Evolutionary conservation across 129 eudicot genomes (phyloP), one percentile per base, ranked within the genome.

Genomic region (Mikania micrantha): DNA sequence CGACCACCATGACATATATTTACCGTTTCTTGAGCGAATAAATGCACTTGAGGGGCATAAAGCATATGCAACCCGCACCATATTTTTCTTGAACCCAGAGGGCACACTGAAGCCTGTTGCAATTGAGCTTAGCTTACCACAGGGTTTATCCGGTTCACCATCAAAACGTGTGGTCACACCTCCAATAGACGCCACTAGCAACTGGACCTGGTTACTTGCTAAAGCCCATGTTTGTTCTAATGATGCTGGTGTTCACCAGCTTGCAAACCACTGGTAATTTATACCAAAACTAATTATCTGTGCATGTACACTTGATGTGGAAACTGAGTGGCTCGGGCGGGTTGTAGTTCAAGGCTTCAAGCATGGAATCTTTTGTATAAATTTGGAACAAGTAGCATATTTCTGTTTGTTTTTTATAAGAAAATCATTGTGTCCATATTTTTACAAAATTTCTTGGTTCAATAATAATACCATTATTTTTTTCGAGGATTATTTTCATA

Each of bases 201-300:
- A 82, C 75, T 89, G 99, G 99, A 80, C 76, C 20, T 93, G 99
- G 99, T 88, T 80, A 58, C 75, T 93, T 12, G 96, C 96, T 9
- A 93, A 93, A 74, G 92, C 96, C 61, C 99, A 93, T 52, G 99
- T 89, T 29, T 93, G 96, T 70, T 76, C 99, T 45, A 93, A 93
- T 29, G 99, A 93, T 66, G 96, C 99, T 9, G 96, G 96, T 25
- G 95, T 81, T 38, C 99, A 93, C 77, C 99, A 93, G 69, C 99
- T 93, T 4, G 83, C 82, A 42, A 73, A 93, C 79, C 99, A 93
- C 77, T 93, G 99, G 97, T 91, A 78, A 69, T 64, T 61, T 41
- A 4, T 31, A 15, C 45, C 42, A 8, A 27, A 53, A 20, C 31
- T 12, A 13, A 3, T 21, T 49, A 40, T 15, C 11, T 42, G n/a